Conservation (phyloP, 2,329 filamentous ascomycete species). For the Stagonosporopsis vannaccii region DNA sequence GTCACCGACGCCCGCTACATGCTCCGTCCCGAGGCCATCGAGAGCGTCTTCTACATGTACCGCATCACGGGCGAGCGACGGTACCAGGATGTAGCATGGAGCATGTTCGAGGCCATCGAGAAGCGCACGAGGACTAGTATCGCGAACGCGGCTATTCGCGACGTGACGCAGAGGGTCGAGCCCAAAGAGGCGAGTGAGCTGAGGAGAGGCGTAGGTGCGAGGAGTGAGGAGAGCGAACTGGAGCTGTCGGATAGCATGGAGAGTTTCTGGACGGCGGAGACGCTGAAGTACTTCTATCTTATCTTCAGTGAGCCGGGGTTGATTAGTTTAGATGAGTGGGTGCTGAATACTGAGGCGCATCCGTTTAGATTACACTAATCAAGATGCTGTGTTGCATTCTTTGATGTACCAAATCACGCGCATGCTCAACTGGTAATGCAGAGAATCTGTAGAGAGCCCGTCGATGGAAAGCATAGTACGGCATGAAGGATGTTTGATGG, state of each 20-base stretch:
- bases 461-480: too few species aligned
- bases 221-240: constrained; percentile 41
- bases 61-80: constrained; percentile 70
- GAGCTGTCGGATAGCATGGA: constrained; percentile 67
- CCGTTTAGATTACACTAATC: constrained; percentile 31
- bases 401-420: too few species aligned
- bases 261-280: constrained; percentile 74
- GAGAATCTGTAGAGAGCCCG: too few species aligned
- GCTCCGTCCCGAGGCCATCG: constrained; percentile 74
- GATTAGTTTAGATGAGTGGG: constrained; percentile 68
- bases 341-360: constrained; percentile 59
- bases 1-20: constrained; percentile 66
- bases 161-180: constrained; percentile 48
- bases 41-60: constrained; percentile 78
- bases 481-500: too few species aligned
- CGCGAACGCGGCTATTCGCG: constrained; percentile 68
- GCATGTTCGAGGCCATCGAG: constrained; percentile 71
- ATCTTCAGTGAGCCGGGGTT: constrained; percentile 65
- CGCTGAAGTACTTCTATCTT: constrained; percentile 70
- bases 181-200: constrained; percentile 2
- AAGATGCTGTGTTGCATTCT: neutral
- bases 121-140: constrained; percentile 66
- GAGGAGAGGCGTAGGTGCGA: constrained; percentile 4
- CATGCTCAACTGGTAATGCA: too few species aligned
- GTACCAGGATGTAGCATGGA: constrained; percentile 74